phyloP scores from a whole-genome alignment of 768 basidiomycete genomes.

The Nevesoporus exiguus region DNA sequence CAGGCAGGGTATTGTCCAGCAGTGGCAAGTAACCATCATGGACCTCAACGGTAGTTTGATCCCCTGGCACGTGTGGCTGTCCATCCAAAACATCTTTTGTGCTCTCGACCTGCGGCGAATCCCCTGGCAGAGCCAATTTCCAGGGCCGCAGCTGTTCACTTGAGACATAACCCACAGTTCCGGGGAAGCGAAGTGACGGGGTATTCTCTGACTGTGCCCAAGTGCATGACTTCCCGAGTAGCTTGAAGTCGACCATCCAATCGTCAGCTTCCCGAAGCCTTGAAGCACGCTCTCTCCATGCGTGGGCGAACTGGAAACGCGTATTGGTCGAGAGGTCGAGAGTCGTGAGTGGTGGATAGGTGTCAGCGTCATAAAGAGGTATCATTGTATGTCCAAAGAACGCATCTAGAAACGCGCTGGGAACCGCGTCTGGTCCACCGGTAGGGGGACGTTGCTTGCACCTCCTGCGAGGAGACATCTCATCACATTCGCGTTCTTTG shows the following conservation, averaged over 20 bases:
- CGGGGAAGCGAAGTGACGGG: conserved; percentile 2
- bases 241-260: not conserved
- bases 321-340: conserved; percentile 18
- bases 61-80: not conserved
- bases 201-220: not conserved
- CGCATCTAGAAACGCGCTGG: conserved; percentile 8
- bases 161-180: conserved; percentile 9
- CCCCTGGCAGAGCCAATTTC: conserved; percentile 9
- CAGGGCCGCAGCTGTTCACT: conserved; percentile 12
- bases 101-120: not conserved
- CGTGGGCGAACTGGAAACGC: conserved; percentile 23
- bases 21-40: not conserved
- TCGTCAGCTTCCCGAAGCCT: conserved; percentile 13
- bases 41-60: not conserved
- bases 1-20: not conserved
- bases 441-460: not conserved
- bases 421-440: not conserved
- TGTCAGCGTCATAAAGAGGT: conserved; percentile 16
- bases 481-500: conserved; percentile 19
- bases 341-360: conserved; percentile 15
- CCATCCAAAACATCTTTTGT: not conserved
- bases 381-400: conserved; percentile 7
- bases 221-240: not conserved
- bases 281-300: conserved; percentile 16
- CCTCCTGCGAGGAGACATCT: not conserved